Base-by-base conservation (phyloP, 192 early-diverging fungal species). In the Rhizophagus clarus region DNA sequence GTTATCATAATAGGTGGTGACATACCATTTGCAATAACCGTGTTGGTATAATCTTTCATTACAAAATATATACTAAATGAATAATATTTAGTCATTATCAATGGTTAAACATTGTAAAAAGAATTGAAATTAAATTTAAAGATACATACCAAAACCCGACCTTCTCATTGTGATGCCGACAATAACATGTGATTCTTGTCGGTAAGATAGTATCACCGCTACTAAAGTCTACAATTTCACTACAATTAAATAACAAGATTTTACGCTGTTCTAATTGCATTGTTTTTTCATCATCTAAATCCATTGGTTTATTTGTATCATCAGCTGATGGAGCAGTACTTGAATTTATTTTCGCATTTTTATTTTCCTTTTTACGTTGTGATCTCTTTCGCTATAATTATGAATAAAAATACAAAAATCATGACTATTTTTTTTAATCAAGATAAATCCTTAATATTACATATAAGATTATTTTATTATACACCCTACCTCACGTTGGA, bases 1-100 rank as follows among this genome's bases (percentile, higher is more conserved):
- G 97, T 98, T 82, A 98, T 97, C 91, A 97, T 92, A 71, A 98
- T 97, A 11, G 97, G 95, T 7, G 96, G 92, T 26, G 96, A 96
- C 51, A 95, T 84, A 28, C 94, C 95, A 12, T 88, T 89, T 12
- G 96, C 96, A 37, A 97, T 83, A 47, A 93, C 83, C 17, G 83
- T 80, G 78, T 88, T 88, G 71, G 84, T 83, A 66, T 88, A 77
- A 82, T 98, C 94, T 26, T 88, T 86, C 75, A 96, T 88, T 34
- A 90, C 88, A 82, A 97, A 93, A 79, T 94, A 94, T 64, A 98
- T 88, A 80, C 89, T 86, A 62, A 22, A 71, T 62, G 26, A 47
- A 70, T 20, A 74, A 49, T 45, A 31, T 42, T 28, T 63, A 68
- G 37, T 12, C 40, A 22, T 34, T 71, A 31, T 37, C 70, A n/a